These are phyloP conservation scores for Phialophora expanda DNA, from an alignment of 2,329 filamentous ascomycete species.

Conservation along the genomic window DNA sequence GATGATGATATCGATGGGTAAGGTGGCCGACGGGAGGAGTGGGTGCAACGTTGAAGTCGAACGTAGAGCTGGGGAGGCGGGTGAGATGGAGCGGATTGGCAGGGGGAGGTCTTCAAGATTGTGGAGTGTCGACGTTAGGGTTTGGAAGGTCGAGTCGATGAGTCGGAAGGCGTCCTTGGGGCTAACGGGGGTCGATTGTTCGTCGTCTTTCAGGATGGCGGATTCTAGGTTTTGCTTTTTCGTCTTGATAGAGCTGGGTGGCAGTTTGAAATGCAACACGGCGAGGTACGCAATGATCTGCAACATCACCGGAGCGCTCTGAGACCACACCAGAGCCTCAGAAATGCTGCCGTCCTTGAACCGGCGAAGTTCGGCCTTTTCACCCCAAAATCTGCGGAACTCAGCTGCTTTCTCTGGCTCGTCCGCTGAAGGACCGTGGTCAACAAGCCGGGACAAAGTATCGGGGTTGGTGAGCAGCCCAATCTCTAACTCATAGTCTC, in stretches of 20 bases:
- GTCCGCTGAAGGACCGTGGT: conserved; percentile 86
- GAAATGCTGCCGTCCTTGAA: conserved; percentile 95
- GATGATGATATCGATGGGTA: conserved; percentile 76
- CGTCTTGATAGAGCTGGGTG: conserved; percentile 60
- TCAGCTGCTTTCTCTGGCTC: conserved; percentile 78
- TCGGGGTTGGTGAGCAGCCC: conserved; percentile 74
- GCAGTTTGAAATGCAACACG: conserved; percentile 68
- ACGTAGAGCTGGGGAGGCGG: conserved; percentile 73
- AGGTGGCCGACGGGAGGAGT: conserved; percentile 37
- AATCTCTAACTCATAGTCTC: conserved; percentile 57
- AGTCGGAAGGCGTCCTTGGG: conserved; percentile 34
- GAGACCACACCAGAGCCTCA: conserved; percentile 86
- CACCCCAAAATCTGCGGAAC: conserved; percentile 93
- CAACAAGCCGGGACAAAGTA: conserved; percentile 76
- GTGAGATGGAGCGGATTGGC: conserved; percentile 78
- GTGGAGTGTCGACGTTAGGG: conserved; percentile 70
- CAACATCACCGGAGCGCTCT: conserved; percentile 68
- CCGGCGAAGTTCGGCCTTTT: conserved; percentile 86
- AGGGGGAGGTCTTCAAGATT: conserved; percentile 81
- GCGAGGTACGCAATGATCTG: conserved; percentile 79
- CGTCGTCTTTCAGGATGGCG: conserved; percentile 18
- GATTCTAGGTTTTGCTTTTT: conserved; percentile 56
- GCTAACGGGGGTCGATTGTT: conserved; percentile 9
- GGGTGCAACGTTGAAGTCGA: conserved; percentile 62
- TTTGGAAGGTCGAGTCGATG: conserved; percentile 63